Conservation (phyloP, 176 grass and related monocot species). For the Ampelocalamus luodianensis region DNA sequence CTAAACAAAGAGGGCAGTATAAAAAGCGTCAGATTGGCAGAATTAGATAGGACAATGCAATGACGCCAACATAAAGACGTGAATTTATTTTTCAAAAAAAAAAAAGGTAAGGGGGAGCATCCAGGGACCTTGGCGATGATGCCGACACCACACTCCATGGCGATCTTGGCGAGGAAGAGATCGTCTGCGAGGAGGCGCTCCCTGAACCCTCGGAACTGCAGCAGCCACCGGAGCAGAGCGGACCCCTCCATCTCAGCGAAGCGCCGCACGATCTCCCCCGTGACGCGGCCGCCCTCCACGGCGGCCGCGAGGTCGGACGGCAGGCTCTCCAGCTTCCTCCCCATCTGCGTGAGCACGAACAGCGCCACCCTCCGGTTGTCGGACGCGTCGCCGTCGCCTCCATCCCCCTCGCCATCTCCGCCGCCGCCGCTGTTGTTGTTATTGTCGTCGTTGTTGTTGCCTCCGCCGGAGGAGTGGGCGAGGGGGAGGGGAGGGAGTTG, state of each 20-base stretch:
- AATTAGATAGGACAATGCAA: not conserved
- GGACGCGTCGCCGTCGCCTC: constrained; percentile 10
- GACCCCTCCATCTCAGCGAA: constrained; percentile 72
- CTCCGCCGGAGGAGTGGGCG: constrained; percentile 31
- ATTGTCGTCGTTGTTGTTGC: not conserved
- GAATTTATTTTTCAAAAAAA: not conserved
- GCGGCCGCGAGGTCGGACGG: constrained; percentile 74
- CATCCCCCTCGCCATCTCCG: not conserved
- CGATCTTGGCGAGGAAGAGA: constrained; percentile 88
- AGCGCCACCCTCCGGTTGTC: constrained; percentile 49
- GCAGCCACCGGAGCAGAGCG: constrained; percentile 64
- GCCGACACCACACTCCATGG: constrained; percentile 80
- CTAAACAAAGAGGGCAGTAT: constrained; percentile 32
- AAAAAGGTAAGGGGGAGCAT: not conserved
- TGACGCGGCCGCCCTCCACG: constrained; percentile 67
- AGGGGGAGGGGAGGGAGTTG: constrained; percentile 27
- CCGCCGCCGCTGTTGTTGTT: not conserved
- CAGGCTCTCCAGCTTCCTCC: constrained; percentile 67
- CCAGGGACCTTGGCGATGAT: constrained; percentile 67
- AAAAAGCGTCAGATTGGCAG: not conserved
- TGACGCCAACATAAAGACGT: not conserved
- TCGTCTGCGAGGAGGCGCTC: constrained; percentile 89
- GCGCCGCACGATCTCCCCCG: constrained; percentile 63
- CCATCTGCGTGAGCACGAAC: constrained; percentile 63
- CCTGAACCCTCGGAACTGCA: constrained; percentile 75